Percentiles rank a stretch among this genome's conserved stretches.
These are phyloP conservation scores for Fusarium sp. DNA, from an alignment of 2,329 filamentous ascomycete genomes.

Conservation along the genomic window DNA sequence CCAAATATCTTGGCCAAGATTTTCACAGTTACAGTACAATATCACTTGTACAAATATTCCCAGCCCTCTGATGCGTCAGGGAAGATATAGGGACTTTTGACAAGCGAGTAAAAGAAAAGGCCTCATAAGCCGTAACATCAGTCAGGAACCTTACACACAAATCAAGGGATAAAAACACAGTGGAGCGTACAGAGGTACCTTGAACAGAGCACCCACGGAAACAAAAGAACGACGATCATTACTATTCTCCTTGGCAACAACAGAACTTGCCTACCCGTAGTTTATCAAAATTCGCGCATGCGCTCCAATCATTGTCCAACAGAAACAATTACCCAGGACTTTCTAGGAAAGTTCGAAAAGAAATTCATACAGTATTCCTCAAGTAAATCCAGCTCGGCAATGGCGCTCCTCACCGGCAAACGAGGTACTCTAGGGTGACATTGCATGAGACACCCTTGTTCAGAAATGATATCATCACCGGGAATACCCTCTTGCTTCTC, in stretches of 20 bases:
- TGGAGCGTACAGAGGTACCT: conserved; percentile 2
- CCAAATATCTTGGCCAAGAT: not conserved
- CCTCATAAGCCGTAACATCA: not conserved
- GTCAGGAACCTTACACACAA: not conserved
- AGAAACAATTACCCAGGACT: not conserved
- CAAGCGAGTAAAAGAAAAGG: not conserved
- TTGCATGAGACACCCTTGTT: not conserved
- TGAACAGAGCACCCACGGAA: not conserved
- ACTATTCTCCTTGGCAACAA: conserved; percentile 2
- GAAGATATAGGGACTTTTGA: not conserved
- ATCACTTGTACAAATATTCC: not conserved
- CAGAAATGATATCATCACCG: conserved; percentile 38
- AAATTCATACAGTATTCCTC: conserved; percentile 3
- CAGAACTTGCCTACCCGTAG: not conserved
- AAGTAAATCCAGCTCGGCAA: conserved; percentile 15
- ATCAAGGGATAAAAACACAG: not conserved
- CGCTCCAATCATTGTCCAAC: conserved; percentile 41
- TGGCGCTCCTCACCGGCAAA: conserved; percentile 10
- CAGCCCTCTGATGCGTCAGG: not conserved
- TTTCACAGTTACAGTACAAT: not conserved
- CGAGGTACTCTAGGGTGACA: conserved; percentile 17
- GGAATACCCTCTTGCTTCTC: conserved; percentile 11
- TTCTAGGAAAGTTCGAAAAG: conserved; percentile 25
- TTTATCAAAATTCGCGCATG: conserved; percentile 16
- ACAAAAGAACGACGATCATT: conserved; percentile 26